Percentiles rank a stretch among this genome's conserved stretches.
Conservation (phyloP, 805 yeast genomes). For the Kodamaea kakaduensis region DNA sequence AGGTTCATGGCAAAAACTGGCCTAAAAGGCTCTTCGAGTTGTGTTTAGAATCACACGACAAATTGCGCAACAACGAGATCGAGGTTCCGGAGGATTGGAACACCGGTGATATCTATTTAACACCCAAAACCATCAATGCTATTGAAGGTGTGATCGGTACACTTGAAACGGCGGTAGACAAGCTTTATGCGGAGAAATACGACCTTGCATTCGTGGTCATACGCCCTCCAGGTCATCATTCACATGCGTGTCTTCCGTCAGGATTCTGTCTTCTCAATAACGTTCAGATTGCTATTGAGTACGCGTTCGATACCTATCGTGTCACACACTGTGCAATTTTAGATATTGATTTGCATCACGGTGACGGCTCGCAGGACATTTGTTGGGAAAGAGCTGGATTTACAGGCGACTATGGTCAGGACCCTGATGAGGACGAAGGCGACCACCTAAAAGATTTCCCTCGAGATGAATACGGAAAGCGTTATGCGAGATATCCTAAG, state of each 20-base stretch:
- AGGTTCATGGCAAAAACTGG: constrained; percentile 76
- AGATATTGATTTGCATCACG: constrained; percentile 84
- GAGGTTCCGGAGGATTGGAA: constrained; percentile 85
- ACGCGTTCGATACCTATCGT: constrained; percentile 57
- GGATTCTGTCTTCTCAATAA: constrained; percentile 82
- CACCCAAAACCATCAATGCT: constrained; percentile 63
- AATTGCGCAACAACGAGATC: constrained; percentile 48
- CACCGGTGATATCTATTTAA: constrained; percentile 74
- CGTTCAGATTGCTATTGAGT: constrained; percentile 76
- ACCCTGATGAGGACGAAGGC: constrained; percentile 40
- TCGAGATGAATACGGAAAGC: constrained; percentile 47
- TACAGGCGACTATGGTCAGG: constrained; percentile 43
- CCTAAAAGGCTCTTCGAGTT: constrained; percentile 53
- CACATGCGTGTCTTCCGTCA: constrained; percentile 77
- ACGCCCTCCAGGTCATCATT: constrained; percentile 86
- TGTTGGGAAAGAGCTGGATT: constrained; percentile 77
- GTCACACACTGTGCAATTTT: constrained; percentile 78
- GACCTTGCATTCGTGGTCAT: constrained; percentile 59
- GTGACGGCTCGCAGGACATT: constrained; percentile 85
- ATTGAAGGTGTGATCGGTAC: constrained; percentile 76
- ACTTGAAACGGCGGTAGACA: constrained; percentile 65
- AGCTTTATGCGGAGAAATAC: constrained; percentile 27
- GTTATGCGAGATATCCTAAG: constrained; percentile 47
- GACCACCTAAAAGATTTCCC: constrained; percentile 29
- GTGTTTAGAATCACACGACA: constrained; percentile 55